phyloP scores from a whole-genome alignment of 2,329 filamentous ascomycete species.

The Shiraia bambusicola region DNA sequence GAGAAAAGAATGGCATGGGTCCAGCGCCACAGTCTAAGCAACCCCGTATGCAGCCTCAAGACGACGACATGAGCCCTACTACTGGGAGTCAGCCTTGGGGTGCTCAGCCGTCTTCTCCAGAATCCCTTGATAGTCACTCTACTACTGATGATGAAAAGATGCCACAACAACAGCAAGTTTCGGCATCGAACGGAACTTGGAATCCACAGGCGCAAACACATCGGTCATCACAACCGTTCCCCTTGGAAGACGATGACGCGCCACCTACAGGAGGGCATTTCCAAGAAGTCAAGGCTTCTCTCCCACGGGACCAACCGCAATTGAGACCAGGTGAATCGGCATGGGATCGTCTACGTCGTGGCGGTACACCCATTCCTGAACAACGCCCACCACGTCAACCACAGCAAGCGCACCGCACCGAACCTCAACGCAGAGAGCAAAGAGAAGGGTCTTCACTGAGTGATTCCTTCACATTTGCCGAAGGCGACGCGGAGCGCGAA shows the following conservation, averaged over 20 bases:
- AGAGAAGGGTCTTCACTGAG: constrained; percentile 37
- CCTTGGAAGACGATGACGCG: constrained; percentile 34
- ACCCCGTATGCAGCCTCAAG: constrained; percentile 17
- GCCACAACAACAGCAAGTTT: constrained; percentile 12
- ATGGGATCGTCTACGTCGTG: constrained; percentile 49
- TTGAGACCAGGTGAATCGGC: constrained; percentile 39
- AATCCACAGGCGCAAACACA: constrained; percentile 8
- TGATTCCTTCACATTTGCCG: constrained; percentile 50
- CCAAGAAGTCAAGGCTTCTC: constrained; percentile 23
- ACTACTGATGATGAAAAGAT: constrained; percentile 9
- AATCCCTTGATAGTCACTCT: constrained; percentile 20
- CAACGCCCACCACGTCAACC: constrained; percentile 15
- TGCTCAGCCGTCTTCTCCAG: constrained; percentile 5
- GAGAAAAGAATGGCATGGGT: constrained; percentile 28
- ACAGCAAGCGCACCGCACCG: constrained; percentile 17
- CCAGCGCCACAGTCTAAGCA: constrained; percentile 41
- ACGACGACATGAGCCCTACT: constrained; percentile 50
- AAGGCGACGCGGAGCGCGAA: constrained; percentile 47
- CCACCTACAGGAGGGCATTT: constrained; percentile 43
- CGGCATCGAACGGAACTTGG: constrained; percentile 5
- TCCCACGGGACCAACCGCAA: constrained; percentile 13
- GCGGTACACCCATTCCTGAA: constrained; percentile 20
- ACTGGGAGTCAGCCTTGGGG: constrained; percentile 42
- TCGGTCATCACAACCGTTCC: constrained; percentile 6
- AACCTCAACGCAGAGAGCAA: constrained; percentile 25